Percentiles rank a stretch among this genome's conserved stretches.
phyloP scores from a whole-genome alignment of 208 protist species.

The Trypanosoma lewisi region DNA sequence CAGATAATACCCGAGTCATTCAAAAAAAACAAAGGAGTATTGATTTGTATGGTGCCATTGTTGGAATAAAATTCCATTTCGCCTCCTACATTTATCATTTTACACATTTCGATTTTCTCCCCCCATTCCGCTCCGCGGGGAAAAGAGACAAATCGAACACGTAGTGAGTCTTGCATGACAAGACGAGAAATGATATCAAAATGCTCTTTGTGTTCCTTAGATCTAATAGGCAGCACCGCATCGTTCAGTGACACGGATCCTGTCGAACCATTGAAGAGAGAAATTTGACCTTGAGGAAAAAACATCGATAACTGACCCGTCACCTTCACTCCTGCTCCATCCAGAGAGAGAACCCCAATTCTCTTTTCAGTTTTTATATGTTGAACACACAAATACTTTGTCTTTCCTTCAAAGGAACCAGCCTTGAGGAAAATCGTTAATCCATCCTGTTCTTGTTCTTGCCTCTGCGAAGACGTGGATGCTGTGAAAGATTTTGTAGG shows the following conservation, averaged over 20 bases:
- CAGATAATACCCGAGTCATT: conserved; percentile 50
- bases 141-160: conserved; percentile 17
- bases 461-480: not conserved
- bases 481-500: conserved; percentile 26
- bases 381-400: conserved; percentile 19
- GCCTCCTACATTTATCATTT: conserved; percentile 23
- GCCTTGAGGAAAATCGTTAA: conserved; percentile 14
- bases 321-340: conserved; percentile 4
- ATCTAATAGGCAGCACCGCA: conserved; percentile 2
- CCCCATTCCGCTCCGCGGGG: not conserved
- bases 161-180: conserved; percentile 3
- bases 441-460: not conserved
- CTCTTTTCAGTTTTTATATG: conserved; percentile 1
- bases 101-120: conserved; percentile 29
- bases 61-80: conserved; percentile 21
- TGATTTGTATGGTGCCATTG: conserved; percentile 32
- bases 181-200: conserved; percentile 2
- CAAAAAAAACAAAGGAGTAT: conserved; percentile 33
- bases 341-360: conserved; percentile 3
- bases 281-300: not conserved
- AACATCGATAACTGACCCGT: not conserved
- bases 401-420: conserved; percentile 13
- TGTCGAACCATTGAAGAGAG: conserved; percentile 15
- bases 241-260: conserved; percentile 8
- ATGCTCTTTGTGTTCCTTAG: conserved; percentile 2